Conservation (phyloP, 129 eudicot species). For the Flaveria linearis region DNA sequence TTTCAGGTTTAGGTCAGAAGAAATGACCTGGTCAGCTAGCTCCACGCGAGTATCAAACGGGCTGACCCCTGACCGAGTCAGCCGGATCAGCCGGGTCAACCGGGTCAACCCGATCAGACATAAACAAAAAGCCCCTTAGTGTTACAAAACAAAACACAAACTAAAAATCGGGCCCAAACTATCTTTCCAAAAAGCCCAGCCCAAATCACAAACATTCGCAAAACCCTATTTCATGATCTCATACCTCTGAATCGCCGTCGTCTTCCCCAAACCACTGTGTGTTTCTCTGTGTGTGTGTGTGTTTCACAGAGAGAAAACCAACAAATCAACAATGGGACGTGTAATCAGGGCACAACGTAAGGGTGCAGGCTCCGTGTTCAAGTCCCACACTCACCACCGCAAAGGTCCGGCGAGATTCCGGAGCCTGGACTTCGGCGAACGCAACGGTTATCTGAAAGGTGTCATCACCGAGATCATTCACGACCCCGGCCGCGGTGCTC, state of each 20-base stretch:
- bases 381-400: constrained; percentile 70
- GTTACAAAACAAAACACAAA: background rate
- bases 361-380: constrained; percentile 64
- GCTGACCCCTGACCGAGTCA: too few species aligned
- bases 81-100: too few species aligned
- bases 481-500: constrained; percentile 94
- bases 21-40: too few species aligned
- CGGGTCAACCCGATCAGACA: too few species aligned
- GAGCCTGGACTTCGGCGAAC: constrained; percentile 79
- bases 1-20: too few species aligned
- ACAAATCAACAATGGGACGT: constrained; percentile 40
- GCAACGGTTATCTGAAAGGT: constrained; percentile 81
- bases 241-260: constrained; percentile 20
- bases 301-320: constrained; percentile 1
- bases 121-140: too few species aligned
- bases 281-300: background rate
- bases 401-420: constrained; percentile 78
- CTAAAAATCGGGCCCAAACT: background rate
- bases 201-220: background rate
- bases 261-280: constrained; percentile 22
- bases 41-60: too few species aligned
- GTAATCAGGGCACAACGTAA: constrained; percentile 67
- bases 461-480: constrained; percentile 83
- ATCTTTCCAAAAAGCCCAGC: constrained; percentile 15
- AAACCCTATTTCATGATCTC: constrained; percentile 36